These are phyloP conservation scores for Cornus kousa DNA, from an alignment of 148 eudicot genomes.

Conservation along the genomic window DNA sequence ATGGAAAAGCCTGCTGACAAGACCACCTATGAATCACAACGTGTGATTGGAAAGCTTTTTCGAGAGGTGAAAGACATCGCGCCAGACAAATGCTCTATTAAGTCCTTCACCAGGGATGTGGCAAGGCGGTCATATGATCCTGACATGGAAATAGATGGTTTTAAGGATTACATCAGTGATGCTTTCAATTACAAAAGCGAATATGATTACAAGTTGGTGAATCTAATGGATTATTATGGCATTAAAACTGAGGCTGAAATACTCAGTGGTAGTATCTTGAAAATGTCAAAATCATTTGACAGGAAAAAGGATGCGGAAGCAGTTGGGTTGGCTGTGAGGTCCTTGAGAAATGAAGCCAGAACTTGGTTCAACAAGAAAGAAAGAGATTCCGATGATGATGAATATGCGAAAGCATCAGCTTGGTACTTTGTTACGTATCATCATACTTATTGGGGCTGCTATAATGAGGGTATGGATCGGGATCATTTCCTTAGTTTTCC, in stretches of 20 bases:
- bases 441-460: background rate
- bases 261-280: slow-evolving; percentile 46
- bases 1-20: no score
- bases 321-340: slow-evolving; percentile 21
- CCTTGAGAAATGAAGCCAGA: slow-evolving; percentile 26
- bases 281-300: slow-evolving; percentile 41
- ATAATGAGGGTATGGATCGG: background rate
- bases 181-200: slow-evolving; percentile 24
- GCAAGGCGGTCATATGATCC: slow-evolving; percentile 35
- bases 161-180: slow-evolving; percentile 31
- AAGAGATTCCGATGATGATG: slow-evolving; percentile 5
- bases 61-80: no score
- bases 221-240: slow-evolving; percentile 33
- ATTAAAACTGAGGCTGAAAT: slow-evolving; percentile 54
- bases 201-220: slow-evolving; percentile 45
- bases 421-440: background rate
- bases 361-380: slow-evolving; percentile 9
- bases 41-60: no score
- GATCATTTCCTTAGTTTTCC: background rate
- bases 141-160: slow-evolving; percentile 50
- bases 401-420: background rate
- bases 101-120: slow-evolving; percentile 36
- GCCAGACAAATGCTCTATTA: slow-evolving; percentile 12
- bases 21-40: no score
- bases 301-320: slow-evolving; percentile 24